Conservation (phyloP, 192 early-diverging fungal species). For the Geranomyces michiganensis region DNA sequence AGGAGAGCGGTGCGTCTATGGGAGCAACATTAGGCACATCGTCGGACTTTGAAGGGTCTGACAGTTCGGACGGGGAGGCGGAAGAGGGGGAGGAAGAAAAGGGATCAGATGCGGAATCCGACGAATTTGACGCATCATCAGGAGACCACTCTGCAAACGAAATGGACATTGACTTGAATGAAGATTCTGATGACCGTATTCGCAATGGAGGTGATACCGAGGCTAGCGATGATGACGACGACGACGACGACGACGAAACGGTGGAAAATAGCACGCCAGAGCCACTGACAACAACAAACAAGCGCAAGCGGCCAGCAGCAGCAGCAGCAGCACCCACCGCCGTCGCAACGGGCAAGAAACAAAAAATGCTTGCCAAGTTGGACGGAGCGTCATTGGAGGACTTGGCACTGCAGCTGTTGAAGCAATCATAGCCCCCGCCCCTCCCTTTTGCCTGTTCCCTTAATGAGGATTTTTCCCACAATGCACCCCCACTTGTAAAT, state of each 20-base stretch:
- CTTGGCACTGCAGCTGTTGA: conserved; percentile 31
- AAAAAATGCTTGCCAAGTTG: conserved; percentile 1
- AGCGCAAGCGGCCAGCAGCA: background rate
- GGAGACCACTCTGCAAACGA: conserved; percentile 28
- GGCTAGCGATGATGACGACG: conserved; percentile 13
- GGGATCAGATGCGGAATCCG: conserved; percentile 5
- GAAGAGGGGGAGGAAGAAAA: background rate
- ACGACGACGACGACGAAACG: conserved; percentile 2
- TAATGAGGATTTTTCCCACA: too few species aligned
- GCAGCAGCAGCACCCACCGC: background rate
- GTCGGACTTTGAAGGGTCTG: background rate
- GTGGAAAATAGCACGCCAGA: conserved; percentile 11
- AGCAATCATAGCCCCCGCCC: background rate
- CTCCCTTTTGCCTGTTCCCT: too few species aligned
- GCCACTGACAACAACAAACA: background rate
- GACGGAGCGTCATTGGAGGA: conserved; percentile 31
- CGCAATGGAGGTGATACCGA: conserved; percentile 10
- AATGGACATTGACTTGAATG: conserved; percentile 43
- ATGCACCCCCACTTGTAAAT: too few species aligned
- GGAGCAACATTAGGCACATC: background rate
- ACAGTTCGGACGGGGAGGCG: background rate
- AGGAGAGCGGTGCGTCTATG: conserved; percentile 25
- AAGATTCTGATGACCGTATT: conserved; percentile 34
- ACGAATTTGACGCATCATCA: conserved; percentile 31
- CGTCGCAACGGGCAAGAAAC: conserved; percentile 12